phyloP scores from a whole-genome alignment of 192 early-diverging fungal genomes.

The Coemansia sp. region DNA sequence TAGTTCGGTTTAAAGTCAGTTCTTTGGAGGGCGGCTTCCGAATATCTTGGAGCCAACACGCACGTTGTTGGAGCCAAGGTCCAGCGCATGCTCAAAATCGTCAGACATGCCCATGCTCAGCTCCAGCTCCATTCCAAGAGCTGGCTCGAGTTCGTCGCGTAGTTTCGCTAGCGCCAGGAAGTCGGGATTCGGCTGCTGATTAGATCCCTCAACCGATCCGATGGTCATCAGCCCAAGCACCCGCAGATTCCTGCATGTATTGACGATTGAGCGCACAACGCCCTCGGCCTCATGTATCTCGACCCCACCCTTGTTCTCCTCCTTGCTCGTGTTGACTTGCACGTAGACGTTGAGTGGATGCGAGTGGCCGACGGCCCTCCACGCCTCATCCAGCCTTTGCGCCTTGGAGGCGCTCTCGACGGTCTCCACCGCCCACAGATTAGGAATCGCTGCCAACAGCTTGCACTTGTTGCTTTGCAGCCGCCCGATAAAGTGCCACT shows the following conservation, averaged over 20 bases:
- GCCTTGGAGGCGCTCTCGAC: conserved; percentile 87
- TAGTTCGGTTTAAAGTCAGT: not conserved
- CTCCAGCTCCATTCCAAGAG: conserved; percentile 59
- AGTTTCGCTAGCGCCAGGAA: conserved; percentile 48
- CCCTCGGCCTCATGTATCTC: conserved; percentile 52
- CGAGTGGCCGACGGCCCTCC: conserved; percentile 51
- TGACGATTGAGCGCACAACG: conserved; percentile 67
- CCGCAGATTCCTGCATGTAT: conserved; percentile 67
- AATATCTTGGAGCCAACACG: conserved; percentile 95
- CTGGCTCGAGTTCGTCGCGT: conserved; percentile 29
- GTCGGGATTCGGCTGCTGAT: conserved; percentile 56
- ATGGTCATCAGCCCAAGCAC: conserved; percentile 96
- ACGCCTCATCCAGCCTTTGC: conserved; percentile 76
- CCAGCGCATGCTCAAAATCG: conserved; percentile 86
- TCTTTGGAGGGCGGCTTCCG: conserved; percentile 61
- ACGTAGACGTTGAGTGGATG: conserved; percentile 79
- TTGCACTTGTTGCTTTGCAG: conserved; percentile 99
- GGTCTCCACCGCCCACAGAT: conserved; percentile 93
- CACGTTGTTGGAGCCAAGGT: conserved; percentile 86
- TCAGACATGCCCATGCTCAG: conserved; percentile 98
- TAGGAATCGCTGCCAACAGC: conserved; percentile 78
- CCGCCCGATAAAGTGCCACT: conserved; percentile 97
- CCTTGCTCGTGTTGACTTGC: conserved; percentile 94
- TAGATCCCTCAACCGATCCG: conserved; percentile 66
- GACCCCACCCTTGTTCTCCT: conserved; percentile 86